Percentiles rank a stretch among this genome's conserved stretches.
phyloP scores from a whole-genome alignment of 257 asterid species.

The Nicotiana otophora region DNA sequence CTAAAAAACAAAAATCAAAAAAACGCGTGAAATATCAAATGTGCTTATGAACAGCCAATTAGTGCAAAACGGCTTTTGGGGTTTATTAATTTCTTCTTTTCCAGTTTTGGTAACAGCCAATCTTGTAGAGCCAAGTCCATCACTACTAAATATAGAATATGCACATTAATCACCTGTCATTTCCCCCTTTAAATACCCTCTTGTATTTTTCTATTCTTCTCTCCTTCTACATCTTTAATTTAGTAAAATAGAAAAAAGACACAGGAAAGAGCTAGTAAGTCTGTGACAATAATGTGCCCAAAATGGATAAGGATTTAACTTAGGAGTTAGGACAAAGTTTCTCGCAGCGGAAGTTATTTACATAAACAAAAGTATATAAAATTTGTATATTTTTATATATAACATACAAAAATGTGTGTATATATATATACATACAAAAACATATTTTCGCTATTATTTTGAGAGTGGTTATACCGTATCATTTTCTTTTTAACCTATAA shows the following conservation, averaged over 20 bases:
- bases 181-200: background rate
- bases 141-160: background rate
- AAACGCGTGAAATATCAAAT: background rate
- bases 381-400: too few relatives aligned
- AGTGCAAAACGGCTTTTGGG: background rate
- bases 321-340: background rate
- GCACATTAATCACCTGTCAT: background rate
- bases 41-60: background rate
- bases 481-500: too few relatives aligned
- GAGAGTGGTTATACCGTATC: fast-evolving
- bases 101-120: too few relatives aligned
- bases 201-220: background rate
- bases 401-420: too few relatives aligned
- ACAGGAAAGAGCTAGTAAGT: background rate
- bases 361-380: too few relatives aligned
- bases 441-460: too few relatives aligned
- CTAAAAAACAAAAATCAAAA: too few relatives aligned
- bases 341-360: too few relatives aligned
- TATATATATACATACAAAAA: too few relatives aligned
- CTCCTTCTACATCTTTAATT: background rate
- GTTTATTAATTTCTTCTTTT: too few relatives aligned
- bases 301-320: background rate
- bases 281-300: background rate
- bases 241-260: background rate
- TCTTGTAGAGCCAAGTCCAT: background rate